A percentile compares a stretch with the other conserved stretches of the same genome.
phyloP scores from a whole-genome alignment of 2,329 filamentous ascomycete species.

The Diplodia corticola region DNA sequence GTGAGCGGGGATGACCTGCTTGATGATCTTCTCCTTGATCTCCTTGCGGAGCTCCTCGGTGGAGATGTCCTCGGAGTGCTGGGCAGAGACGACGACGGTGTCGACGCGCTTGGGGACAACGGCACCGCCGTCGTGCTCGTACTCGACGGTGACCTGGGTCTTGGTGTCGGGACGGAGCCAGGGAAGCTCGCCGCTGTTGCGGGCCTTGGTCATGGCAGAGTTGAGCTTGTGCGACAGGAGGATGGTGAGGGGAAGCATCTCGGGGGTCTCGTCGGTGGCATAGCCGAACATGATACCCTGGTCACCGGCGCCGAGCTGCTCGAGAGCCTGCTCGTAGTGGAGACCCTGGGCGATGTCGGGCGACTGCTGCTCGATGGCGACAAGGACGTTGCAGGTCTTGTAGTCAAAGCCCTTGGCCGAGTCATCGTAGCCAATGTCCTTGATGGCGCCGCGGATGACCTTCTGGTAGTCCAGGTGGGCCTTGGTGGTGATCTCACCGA shows the following conservation, averaged over 20 bases:
- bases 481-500: constrained; percentile 90
- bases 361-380: constrained; percentile 99
- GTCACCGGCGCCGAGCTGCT: constrained; percentile 97
- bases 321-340: constrained; percentile 94
- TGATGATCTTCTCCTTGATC: constrained; percentile 96
- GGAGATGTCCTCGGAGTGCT: constrained; percentile 85
- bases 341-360: constrained; percentile 99
- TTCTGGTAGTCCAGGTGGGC: constrained; percentile 96
- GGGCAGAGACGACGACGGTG: constrained; percentile 94
- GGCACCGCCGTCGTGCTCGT: constrained; percentile 92
- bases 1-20: constrained; percentile 87
- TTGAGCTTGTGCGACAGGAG: constrained; percentile 97
- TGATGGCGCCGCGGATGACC: constrained; percentile 89
- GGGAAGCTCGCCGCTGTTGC: constrained; percentile 80
- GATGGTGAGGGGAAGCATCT: constrained; percentile 92
- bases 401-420: constrained; percentile 99
- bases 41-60: constrained; percentile 92
- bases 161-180: constrained; percentile 99
- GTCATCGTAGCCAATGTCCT: constrained; percentile 98
- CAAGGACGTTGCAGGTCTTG: constrained; percentile 98
- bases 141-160: constrained; percentile 99
- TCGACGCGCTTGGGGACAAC: constrained; percentile 91
- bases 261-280: constrained; percentile 97
- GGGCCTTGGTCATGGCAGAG: constrained; percentile 86
- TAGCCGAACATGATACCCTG: constrained; percentile 99